Conservation (phyloP, 768 basidiomycete genomes). For the Russula foetens region DNA sequence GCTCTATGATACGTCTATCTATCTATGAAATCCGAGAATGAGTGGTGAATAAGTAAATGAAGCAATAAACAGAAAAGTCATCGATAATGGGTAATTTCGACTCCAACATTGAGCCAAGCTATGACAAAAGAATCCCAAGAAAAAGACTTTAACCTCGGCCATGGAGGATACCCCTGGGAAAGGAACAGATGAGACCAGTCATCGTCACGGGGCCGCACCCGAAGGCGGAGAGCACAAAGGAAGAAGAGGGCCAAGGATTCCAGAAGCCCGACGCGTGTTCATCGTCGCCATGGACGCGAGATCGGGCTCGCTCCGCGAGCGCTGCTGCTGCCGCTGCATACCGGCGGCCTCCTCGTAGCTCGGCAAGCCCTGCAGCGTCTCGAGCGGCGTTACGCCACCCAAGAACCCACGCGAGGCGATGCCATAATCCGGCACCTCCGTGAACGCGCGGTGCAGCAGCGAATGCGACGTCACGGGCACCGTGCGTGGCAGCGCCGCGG, state of each 20-base stretch:
- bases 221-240: neutral
- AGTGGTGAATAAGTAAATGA: neutral
- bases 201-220: neutral
- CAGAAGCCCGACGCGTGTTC: neutral
- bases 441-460: constrained; percentile 55
- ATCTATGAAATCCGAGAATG: neutral
- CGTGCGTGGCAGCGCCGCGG: constrained; percentile 11
- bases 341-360: constrained; percentile 74
- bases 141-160: too few species aligned
- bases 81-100: neutral
- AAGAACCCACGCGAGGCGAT: constrained; percentile 82
- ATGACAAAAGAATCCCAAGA: neutral
- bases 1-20: neutral
- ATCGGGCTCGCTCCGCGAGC: constrained; percentile 20
- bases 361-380: constrained; percentile 69
- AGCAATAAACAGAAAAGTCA: neutral
- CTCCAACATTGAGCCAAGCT: neutral
- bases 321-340: constrained; percentile 19
- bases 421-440: constrained; percentile 79
- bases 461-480: constrained; percentile 18
- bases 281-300: constrained; percentile 12
- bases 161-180: neutral
- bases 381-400: constrained; percentile 80
- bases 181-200: neutral
- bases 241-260: neutral